Evolutionary conservation across 2,329 filamentous ascomycete genomes (phyloP).

Genomic region (Cladosporium sphaerospermum): DNA sequence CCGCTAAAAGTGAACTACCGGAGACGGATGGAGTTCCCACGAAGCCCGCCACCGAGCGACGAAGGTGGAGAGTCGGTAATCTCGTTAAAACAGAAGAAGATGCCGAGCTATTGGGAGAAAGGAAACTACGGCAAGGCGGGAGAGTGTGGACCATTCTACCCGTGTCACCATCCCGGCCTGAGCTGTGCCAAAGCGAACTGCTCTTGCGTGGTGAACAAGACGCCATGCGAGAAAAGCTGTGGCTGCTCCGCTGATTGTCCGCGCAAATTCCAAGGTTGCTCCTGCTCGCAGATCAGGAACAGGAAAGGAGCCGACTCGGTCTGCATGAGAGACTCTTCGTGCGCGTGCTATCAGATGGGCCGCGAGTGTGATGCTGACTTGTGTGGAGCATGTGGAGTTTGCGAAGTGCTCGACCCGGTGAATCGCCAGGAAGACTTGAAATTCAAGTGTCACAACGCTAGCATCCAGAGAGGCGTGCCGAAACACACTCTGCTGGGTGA

Average conservation of each 20-base stretch:
- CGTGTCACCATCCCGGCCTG: conserved; percentile 61
- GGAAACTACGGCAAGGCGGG: conserved; percentile 26
- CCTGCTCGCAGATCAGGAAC: conserved; percentile 21
- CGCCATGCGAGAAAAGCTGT: conserved; percentile 70
- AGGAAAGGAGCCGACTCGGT: conserved; percentile 24
- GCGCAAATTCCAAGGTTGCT: conserved; percentile 40
- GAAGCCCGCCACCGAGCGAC: not conserved
- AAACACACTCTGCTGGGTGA: conserved; percentile 64
- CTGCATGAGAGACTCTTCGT: conserved; percentile 39
- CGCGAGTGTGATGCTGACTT: conserved; percentile 76
- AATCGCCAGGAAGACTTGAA: conserved; percentile 54
- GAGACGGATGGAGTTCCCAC: conserved; percentile 21
- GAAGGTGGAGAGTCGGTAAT: conserved; percentile 4
- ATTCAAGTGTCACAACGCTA: conserved; percentile 64
- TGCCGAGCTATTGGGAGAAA: conserved; percentile 3
- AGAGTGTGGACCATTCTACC: conserved; percentile 52
- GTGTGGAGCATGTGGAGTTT: conserved; percentile 64
- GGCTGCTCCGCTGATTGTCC: conserved; percentile 57
- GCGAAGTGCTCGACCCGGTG: conserved; percentile 61
- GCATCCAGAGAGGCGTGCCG: conserved; percentile 60
- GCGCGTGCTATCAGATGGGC: conserved; percentile 65
- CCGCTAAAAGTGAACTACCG: conserved; percentile 27
- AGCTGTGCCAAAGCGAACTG: conserved; percentile 59
- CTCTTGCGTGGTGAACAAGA: conserved; percentile 53
- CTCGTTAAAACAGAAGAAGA: not conserved